These are phyloP conservation scores for Fusarium pseudonygamai DNA, from an alignment of 2,329 filamentous ascomycete genomes.

Conservation along the genomic window DNA sequence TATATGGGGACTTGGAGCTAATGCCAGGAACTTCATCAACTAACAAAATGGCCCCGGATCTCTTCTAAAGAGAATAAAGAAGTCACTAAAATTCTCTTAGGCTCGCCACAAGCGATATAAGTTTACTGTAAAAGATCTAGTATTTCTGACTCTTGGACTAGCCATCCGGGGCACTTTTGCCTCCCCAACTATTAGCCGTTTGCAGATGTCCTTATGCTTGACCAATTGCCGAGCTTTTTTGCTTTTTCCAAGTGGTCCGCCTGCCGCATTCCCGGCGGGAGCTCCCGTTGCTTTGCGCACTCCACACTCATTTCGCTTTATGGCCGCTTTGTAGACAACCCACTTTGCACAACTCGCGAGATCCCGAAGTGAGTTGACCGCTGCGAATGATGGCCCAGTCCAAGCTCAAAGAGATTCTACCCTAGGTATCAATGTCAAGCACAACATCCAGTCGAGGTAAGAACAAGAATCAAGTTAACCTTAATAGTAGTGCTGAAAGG, in stretches of 20 bases:
- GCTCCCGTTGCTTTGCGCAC: neutral
- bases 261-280: neutral
- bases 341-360: rapidly evolving
- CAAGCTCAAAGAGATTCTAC: neutral
- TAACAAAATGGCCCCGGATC: rapidly evolving
- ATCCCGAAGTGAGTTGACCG: rapidly evolving
- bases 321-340: neutral
- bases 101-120: rapidly evolving
- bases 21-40: neutral
- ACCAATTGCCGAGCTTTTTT: neutral
- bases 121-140: rapidly evolving
- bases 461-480: too few relatives aligned
- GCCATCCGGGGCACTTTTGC: neutral
- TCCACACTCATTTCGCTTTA: neutral
- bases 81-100: rapidly evolving
- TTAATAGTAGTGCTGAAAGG: too few relatives aligned
- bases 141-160: neutral
- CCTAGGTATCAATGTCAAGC: too few relatives aligned
- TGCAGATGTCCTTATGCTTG: rapidly evolving
- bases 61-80: neutral
- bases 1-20: neutral
- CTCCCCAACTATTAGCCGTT: rapidly evolving
- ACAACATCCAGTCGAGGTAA: too few relatives aligned
- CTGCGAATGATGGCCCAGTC: neutral
- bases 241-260: neutral